These are phyloP conservation scores for Monosporascus cannonballus DNA, from an alignment of 2,329 filamentous ascomycete genomes.

Conservation along the genomic window DNA sequence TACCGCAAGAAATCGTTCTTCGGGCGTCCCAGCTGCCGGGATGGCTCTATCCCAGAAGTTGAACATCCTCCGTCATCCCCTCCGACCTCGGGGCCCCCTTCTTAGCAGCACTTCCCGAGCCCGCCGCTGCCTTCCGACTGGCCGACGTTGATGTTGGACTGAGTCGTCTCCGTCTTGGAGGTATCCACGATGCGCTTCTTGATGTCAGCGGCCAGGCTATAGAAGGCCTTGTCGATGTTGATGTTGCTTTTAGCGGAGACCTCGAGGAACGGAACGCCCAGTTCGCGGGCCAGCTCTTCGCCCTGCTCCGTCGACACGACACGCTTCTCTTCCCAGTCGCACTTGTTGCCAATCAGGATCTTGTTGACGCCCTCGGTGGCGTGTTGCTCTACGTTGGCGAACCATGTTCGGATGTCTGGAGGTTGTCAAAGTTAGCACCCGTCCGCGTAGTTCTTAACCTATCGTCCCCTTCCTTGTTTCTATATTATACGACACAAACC, in stretches of 20 bases:
- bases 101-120: slow-evolving; percentile 72
- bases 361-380: slow-evolving; percentile 99
- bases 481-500: background rate
- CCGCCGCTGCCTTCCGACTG: slow-evolving; percentile 51
- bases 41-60: too few species aligned
- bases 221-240: slow-evolving; percentile 99
- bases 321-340: slow-evolving; percentile 99
- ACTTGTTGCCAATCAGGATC: slow-evolving; percentile 99
- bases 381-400: slow-evolving; percentile 97
- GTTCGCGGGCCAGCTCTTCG: slow-evolving; percentile 87
- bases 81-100: background rate
- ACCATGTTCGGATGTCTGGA: slow-evolving; percentile 97
- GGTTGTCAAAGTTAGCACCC: slow-evolving; percentile 10
- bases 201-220: slow-evolving; percentile 89
- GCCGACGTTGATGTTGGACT: slow-evolving; percentile 61
- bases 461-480: background rate
- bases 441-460: slow-evolving; percentile 2
- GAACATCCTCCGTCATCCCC: background rate
- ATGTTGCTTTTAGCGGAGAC: slow-evolving; percentile 99
- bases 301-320: slow-evolving; percentile 89
- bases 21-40: too few species aligned
- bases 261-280: slow-evolving; percentile 96
- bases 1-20: too few species aligned
- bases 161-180: slow-evolving; percentile 65
- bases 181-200: slow-evolving; percentile 98